Evolutionary conservation across 75 land plant genomes (phyloP).

Genomic region (Selaginella moellendorffii): DNA sequence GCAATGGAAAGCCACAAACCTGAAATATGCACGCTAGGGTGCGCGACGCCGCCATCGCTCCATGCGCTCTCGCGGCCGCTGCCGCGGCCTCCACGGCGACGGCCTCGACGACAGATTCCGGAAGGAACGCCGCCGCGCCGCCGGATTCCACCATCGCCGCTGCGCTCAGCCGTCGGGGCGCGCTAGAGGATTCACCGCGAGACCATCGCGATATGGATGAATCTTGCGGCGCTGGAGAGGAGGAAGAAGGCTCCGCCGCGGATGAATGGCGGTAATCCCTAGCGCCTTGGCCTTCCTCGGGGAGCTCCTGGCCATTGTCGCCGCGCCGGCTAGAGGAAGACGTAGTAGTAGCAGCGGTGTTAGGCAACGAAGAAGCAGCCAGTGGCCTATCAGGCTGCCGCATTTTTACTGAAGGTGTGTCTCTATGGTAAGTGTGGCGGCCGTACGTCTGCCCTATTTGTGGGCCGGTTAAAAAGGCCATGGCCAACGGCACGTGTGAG

Average conservation of each 20-base stretch:
- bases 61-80: conserved; percentile 15
- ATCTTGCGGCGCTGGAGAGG: too few relatives aligned
- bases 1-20: conserved; percentile 12
- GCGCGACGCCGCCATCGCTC: conserved; percentile 27
- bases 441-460: background rate
- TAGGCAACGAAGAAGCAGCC: background rate
- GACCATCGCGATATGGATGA: background rate
- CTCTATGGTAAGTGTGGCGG: background rate
- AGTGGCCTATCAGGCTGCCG: background rate
- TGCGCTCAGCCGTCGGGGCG: background rate
- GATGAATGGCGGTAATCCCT: background rate
- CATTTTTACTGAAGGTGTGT: background rate
- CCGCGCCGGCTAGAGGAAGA: too few relatives aligned
- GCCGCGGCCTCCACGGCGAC: conserved; percentile 24
- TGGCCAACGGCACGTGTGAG: background rate
- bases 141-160: background rate
- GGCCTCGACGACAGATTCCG: conserved; percentile 41
- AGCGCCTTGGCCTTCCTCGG: background rate
- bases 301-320: too few relatives aligned
- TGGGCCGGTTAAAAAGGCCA: background rate
- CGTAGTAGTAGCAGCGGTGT: background rate
- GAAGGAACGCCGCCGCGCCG: conserved; percentile 17
- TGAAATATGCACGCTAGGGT: conserved; percentile 30
- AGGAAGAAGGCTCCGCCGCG: background rate
- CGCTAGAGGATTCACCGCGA: background rate